Conservation (phyloP, 2,329 filamentous ascomycete genomes). For the Cercospora berteroae region DNA sequence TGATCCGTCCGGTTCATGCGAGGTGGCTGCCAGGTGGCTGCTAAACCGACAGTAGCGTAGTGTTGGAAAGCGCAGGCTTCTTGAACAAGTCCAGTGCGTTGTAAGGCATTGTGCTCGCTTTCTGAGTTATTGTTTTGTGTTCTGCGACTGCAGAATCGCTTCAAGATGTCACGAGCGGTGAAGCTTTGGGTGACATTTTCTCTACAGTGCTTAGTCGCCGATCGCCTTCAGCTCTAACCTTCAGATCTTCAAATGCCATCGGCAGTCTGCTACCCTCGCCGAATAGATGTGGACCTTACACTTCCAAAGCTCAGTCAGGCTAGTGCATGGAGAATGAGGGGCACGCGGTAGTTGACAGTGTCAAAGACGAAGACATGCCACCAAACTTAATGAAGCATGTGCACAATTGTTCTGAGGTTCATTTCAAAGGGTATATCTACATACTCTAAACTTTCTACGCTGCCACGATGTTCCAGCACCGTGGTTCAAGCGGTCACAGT, state of each 20-base stretch:
- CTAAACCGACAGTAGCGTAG: no score
- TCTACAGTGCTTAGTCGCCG: no score
- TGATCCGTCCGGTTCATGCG: no score
- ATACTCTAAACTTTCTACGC: neutral
- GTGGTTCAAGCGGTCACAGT: constrained; percentile 14
- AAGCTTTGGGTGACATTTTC: no score
- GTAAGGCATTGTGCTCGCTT: no score
- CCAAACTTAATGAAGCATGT: neutral
- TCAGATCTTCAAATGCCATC: neutral
- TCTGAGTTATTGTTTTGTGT: no score
- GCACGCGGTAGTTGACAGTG: neutral
- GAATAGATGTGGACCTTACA: neutral
- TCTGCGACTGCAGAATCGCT: no score
- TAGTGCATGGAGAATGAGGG: neutral
- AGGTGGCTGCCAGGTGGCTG: no score
- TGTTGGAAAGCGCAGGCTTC: neutral
- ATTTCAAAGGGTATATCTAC: neutral
- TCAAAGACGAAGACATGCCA: neutral
- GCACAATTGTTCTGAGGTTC: neutral
- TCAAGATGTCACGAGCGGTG: no score
- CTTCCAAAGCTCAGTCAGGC: neutral
- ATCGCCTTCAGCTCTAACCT: neutral
- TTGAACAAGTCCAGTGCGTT: neutral
- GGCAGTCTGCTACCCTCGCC: neutral
- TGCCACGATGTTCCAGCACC: neutral